phyloP scores from a whole-genome alignment of 306 rosid genomes.

The Malus domestica region DNA sequence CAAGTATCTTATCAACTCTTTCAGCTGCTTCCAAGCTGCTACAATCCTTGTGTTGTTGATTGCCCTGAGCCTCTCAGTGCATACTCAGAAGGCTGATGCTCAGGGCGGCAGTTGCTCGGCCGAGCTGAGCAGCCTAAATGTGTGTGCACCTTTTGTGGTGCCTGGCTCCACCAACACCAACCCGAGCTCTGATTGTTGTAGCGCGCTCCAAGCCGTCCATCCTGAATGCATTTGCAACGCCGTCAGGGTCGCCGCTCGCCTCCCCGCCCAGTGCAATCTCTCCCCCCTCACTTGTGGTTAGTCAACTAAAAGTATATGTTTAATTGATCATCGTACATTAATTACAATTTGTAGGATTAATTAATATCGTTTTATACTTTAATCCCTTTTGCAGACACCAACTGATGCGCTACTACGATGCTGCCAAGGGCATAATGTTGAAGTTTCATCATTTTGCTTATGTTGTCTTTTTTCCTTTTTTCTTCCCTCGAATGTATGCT shows the following conservation, averaged over 20 bases:
- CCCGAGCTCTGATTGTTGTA: constrained; percentile 47
- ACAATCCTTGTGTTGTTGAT: constrained; percentile 19
- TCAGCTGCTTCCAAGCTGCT: constrained; percentile 13
- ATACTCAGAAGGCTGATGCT: constrained; percentile 21
- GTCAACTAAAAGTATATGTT: not conserved
- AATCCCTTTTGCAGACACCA: constrained; percentile 6
- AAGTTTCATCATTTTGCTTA: constrained; percentile 4
- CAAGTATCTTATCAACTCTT: constrained; percentile 15
- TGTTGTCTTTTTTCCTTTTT: not conserved
- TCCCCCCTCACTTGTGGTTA: constrained; percentile 40
- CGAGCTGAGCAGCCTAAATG: constrained; percentile 37
- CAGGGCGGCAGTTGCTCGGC: constrained; percentile 34
- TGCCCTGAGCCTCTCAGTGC: constrained; percentile 4
- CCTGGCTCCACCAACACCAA: constrained; percentile 39
- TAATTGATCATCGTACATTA: not conserved
- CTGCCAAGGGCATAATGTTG: constrained; percentile 8
- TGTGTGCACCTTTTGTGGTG: constrained; percentile 53
- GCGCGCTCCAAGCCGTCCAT: constrained; percentile 37
- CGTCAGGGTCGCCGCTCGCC: constrained; percentile 39
- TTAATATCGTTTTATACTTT: not conserved
- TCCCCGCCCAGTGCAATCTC: constrained; percentile 50
- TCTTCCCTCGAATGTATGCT: not conserved
- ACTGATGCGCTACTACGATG: constrained; percentile 7
- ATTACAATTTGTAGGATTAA: not conserved
- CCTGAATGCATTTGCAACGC: constrained; percentile 61